These are phyloP conservation scores for Sclerotinia glacialis DNA, from an alignment of 2,329 filamentous ascomycete genomes.

Conservation along the genomic window DNA sequence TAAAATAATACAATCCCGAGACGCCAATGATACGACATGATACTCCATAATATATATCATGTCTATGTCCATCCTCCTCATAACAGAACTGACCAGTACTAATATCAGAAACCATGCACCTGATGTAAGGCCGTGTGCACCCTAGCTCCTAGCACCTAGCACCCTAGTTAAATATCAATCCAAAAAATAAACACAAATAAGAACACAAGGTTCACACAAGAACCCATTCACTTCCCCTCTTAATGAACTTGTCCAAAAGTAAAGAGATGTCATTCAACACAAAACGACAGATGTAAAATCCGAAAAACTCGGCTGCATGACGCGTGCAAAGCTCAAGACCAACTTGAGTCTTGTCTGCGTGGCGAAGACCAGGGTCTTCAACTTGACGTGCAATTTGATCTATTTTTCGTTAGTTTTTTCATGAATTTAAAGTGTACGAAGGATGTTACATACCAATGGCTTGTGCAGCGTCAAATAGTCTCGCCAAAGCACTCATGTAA, in stretches of 20 bases:
- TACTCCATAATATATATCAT: slow-evolving; percentile 1
- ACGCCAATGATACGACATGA: slow-evolving; percentile 5
- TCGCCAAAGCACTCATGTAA: slow-evolving; percentile 89
- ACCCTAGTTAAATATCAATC: slow-evolving; percentile 3
- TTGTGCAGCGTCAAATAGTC: slow-evolving; percentile 90
- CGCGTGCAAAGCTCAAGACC: slow-evolving; percentile 90
- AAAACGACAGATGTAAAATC: slow-evolving; percentile 93
- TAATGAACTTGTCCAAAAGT: slow-evolving; percentile 94
- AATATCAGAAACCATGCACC: not conserved
- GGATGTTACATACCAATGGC: slow-evolving; percentile 70
- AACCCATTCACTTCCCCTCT: slow-evolving; percentile 95
- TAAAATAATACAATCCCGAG: not conserved
- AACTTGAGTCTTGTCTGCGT: slow-evolving; percentile 90
- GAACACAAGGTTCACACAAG: slow-evolving; percentile 40
- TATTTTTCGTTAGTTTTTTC: slow-evolving; percentile 44
- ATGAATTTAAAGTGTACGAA: not conserved
- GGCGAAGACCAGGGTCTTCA: slow-evolving; percentile 87
- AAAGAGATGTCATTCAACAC: slow-evolving; percentile 80
- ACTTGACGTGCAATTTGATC: slow-evolving; percentile 96
- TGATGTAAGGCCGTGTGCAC: not conserved
- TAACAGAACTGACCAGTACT: not conserved
- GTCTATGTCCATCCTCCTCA: not conserved
- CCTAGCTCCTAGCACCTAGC: not conserved
- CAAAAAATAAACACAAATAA: slow-evolving; percentile 7
- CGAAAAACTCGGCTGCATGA: slow-evolving; percentile 96